Evolutionary conservation across 495 filamentous ascomycete species (phyloP).

Genomic region (Patellaria atrata): DNA sequence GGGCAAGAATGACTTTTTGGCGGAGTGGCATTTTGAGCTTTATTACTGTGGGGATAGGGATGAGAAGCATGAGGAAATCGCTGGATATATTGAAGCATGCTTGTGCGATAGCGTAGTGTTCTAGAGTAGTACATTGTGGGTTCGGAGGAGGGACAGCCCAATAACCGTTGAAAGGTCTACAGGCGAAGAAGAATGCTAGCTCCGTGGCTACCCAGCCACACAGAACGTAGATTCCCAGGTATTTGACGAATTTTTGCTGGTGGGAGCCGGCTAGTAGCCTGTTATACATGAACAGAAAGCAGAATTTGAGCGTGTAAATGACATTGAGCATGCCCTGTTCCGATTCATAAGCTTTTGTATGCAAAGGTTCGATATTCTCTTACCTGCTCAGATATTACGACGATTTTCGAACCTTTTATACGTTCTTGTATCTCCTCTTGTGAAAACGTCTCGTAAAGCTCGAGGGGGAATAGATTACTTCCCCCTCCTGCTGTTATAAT

Average conservation of each 20-base stretch:
- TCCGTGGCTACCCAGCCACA: conserved; percentile 19
- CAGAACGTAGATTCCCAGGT: conserved; percentile 17
- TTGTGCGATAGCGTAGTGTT: conserved; percentile 18
- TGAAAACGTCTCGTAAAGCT: conserved; percentile 30
- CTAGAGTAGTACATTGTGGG: conserved; percentile 17
- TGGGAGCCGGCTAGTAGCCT: conserved; percentile 27
- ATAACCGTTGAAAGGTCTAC: conserved; percentile 20
- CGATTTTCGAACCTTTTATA: conserved; percentile 39
- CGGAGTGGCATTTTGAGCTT: conserved; percentile 9
- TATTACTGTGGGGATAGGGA: conserved; percentile 12
- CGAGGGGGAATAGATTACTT: conserved; percentile 37
- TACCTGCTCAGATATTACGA: conserved; percentile 39
- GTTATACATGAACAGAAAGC: conserved; percentile 44
- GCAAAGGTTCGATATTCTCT: neutral
- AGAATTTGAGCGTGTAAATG: conserved; percentile 38
- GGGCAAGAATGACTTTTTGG: conserved; percentile 13
- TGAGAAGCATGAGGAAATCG: conserved; percentile 14
- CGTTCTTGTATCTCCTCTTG: conserved; percentile 30
- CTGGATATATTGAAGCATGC: conserved; percentile 18
- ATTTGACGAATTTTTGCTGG: conserved; percentile 10
- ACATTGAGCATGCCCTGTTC: conserved; percentile 32
- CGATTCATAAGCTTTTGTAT: neutral
- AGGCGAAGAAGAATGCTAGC: conserved; percentile 20
- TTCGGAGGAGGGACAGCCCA: conserved; percentile 23
- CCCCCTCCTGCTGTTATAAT: conserved; percentile 37